A percentile compares a stretch with the other conserved stretches of the same genome.
Conservation (phyloP, 2,329 filamentous ascomycete genomes). For the Cladosporium phlei region DNA sequence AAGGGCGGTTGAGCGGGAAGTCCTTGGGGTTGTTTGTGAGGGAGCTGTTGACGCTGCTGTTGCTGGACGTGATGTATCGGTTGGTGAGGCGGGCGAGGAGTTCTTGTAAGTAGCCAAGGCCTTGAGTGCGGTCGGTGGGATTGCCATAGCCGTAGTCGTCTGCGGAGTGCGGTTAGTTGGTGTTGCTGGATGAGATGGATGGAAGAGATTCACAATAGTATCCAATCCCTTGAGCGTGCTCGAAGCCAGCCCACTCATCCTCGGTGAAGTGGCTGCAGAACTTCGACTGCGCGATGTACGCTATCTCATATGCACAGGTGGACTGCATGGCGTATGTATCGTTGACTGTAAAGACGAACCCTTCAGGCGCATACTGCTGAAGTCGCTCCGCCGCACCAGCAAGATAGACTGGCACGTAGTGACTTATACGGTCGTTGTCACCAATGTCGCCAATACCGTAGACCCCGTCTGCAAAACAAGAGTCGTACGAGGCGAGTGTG, state of each 20-base stretch:
- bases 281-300: slow-evolving; percentile 46
- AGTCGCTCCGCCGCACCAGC: slow-evolving; percentile 43
- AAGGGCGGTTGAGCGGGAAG: slow-evolving; percentile 46
- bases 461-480: slow-evolving; percentile 42
- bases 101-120: slow-evolving; percentile 51
- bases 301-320: slow-evolving; percentile 52
- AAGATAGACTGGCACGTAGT: slow-evolving; percentile 47
- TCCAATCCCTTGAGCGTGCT: slow-evolving; percentile 49
- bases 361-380: slow-evolving; percentile 43
- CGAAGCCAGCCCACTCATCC: slow-evolving; percentile 53
- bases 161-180: neutral
- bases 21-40: slow-evolving; percentile 42
- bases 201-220: slow-evolving; percentile 40
- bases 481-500: slow-evolving; percentile 49
- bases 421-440: slow-evolving; percentile 38
- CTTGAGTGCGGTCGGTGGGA: slow-evolving; percentile 49
- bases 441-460: slow-evolving; percentile 37
- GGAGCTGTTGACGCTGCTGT: slow-evolving; percentile 50
- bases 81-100: slow-evolving; percentile 46
- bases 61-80: slow-evolving; percentile 44
- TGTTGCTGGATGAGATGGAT: neutral
- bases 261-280: slow-evolving; percentile 53
- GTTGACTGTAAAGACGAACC: slow-evolving; percentile 46
- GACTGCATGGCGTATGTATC: slow-evolving; percentile 48
- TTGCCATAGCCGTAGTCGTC: slow-evolving; percentile 40